Evolutionary conservation across 2,329 filamentous ascomycete genomes (phyloP).

Genomic region (Aspergillus ustus): DNA sequence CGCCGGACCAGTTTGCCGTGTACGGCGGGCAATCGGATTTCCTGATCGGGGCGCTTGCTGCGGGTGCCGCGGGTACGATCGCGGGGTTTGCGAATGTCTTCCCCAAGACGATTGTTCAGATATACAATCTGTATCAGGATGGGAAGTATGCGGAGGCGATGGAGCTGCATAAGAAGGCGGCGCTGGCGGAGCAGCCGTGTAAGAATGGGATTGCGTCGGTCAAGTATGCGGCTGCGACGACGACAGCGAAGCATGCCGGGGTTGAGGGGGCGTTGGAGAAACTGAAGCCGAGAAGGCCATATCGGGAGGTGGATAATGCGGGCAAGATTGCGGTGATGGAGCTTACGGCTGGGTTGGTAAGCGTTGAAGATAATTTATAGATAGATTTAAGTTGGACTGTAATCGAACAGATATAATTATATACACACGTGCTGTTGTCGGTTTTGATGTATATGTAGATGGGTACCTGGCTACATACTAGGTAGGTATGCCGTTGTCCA

Average conservation of each 20-base stretch:
- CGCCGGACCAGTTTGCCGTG: conserved; percentile 63
- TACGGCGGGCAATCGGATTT: conserved; percentile 77
- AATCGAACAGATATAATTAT: background rate
- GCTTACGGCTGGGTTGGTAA: conserved; percentile 46
- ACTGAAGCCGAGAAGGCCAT: conserved; percentile 64
- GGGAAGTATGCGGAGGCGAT: conserved; percentile 64
- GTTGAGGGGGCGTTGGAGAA: conserved; percentile 63
- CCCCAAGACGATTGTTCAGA: conserved; percentile 58
- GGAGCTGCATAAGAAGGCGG: conserved; percentile 63
- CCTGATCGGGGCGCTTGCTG: conserved; percentile 59
- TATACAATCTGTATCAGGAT: conserved; percentile 64
- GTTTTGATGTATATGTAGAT: too few species aligned
- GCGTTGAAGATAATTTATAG: conserved; percentile 41
- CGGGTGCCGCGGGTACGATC: conserved; percentile 60
- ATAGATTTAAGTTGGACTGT: background rate
- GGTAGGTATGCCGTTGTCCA: background rate
- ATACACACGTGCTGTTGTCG: background rate
- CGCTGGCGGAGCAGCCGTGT: conserved; percentile 67
- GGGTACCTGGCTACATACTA: too few species aligned
- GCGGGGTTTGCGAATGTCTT: conserved; percentile 64
- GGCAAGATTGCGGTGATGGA: conserved; percentile 50
- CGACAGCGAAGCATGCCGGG: conserved; percentile 62
- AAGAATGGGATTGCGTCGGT: conserved; percentile 69
- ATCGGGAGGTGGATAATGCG: conserved; percentile 53
- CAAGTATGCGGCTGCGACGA: conserved; percentile 70